phyloP scores from a whole-genome alignment of 2,329 filamentous ascomycete genomes.

The Diaporthe destruens region DNA sequence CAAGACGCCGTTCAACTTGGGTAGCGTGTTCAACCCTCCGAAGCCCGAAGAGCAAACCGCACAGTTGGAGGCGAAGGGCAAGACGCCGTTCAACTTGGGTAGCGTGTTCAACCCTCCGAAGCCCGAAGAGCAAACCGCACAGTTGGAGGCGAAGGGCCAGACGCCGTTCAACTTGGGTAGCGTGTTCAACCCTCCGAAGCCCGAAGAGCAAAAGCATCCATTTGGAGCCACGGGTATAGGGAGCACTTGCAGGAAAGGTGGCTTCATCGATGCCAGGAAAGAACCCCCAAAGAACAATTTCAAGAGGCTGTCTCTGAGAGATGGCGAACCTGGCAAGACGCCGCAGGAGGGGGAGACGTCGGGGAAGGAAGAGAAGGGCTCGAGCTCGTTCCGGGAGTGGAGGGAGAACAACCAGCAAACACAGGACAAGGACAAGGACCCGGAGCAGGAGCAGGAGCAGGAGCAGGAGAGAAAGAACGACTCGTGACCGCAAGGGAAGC shows the following conservation, averaged over 20 bases:
- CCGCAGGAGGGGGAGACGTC: not conserved
- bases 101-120: too few species aligned
- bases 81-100: not conserved
- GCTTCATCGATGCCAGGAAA: too few species aligned
- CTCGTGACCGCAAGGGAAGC: not conserved
- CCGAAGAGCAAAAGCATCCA: too few species aligned
- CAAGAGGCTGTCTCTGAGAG: not conserved
- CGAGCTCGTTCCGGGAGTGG: conserved; percentile 40
- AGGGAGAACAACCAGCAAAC: conserved; percentile 27
- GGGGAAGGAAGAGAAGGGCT: not conserved
- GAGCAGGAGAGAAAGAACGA: not conserved
- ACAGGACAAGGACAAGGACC: conserved; percentile 9
- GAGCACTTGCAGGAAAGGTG: too few species aligned
- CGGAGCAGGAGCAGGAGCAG: not conserved
- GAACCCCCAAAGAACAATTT: too few species aligned
- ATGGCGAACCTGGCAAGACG: not conserved
- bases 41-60: not conserved
- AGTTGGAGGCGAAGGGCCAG: not conserved
- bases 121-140: not conserved
- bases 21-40: too few species aligned
- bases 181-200: not conserved
- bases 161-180: not conserved
- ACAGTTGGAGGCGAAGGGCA: not conserved
- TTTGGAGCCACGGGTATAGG: too few species aligned
- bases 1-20: not conserved